These are phyloP conservation scores for Thermothielavioides terrestris DNA, from an alignment of 495 filamentous ascomycete species.

Conservation along the genomic window DNA sequence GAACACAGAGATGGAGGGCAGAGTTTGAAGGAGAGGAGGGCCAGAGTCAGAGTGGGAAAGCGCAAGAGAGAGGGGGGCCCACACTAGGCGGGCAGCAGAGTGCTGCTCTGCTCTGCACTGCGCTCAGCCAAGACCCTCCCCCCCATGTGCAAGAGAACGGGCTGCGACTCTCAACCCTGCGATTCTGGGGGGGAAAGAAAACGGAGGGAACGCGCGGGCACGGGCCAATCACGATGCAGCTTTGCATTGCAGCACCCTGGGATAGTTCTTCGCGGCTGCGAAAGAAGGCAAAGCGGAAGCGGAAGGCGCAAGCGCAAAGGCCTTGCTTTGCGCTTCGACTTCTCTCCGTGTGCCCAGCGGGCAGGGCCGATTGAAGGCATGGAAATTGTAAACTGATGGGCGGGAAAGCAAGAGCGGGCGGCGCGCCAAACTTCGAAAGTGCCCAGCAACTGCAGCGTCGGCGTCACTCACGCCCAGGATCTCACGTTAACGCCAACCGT, in stretches of 20 bases:
- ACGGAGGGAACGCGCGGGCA: slow-evolving; percentile 10
- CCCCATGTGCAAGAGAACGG: slow-evolving; percentile 11
- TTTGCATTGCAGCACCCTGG: slow-evolving; percentile 9
- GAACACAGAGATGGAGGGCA: slow-evolving; percentile 23
- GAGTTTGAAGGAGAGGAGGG: slow-evolving; percentile 28
- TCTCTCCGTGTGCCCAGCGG: background rate
- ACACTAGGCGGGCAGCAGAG: slow-evolving; percentile 17
- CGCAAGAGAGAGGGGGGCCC: slow-evolving; percentile 25
- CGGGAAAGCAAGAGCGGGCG: background rate
- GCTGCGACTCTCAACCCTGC: slow-evolving; percentile 12
- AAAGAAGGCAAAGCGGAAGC: background rate
- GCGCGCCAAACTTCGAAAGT: background rate
- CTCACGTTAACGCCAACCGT: too few relatives aligned
- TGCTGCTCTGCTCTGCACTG: slow-evolving; percentile 10
- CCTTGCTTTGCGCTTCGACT: background rate
- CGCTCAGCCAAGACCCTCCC: slow-evolving; percentile 8
- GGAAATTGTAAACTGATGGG: too few relatives aligned
- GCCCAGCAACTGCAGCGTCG: too few relatives aligned
- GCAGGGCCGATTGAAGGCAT: background rate
- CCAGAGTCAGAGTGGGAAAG: slow-evolving; percentile 24
- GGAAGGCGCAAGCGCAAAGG: background rate
- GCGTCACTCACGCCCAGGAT: too few relatives aligned
- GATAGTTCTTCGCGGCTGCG: background rate
- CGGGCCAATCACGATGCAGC: slow-evolving; percentile 14
- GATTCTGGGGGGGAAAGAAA: slow-evolving; percentile 5